Percentiles rank a stretch among this genome's conserved stretches.
phyloP scores from a whole-genome alignment of 352 stramenopile species.

The Globisporangium canariense region DNA sequence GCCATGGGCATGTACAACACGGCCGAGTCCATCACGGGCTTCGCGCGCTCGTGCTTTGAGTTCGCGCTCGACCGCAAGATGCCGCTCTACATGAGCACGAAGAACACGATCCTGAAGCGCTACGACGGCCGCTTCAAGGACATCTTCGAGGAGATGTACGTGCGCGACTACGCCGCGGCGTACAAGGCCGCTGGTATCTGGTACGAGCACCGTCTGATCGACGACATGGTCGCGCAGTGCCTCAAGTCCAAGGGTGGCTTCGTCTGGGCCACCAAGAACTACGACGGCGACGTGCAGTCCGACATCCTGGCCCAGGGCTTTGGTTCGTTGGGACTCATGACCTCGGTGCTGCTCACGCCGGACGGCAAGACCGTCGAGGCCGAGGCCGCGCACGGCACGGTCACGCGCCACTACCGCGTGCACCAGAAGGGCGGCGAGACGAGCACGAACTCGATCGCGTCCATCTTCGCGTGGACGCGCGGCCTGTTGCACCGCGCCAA shows the following conservation, averaged over 20 bases:
- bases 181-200: constrained; percentile 71
- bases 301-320: constrained; percentile 88
- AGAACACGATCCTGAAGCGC: constrained; percentile 91
- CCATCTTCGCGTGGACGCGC: constrained; percentile 88
- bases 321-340: constrained; percentile 88
- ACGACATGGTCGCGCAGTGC: constrained; percentile 89
- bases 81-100: constrained; percentile 86
- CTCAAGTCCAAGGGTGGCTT: constrained; percentile 89
- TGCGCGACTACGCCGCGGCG: constrained; percentile 66
- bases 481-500: constrained; percentile 82
- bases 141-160: constrained; percentile 88
- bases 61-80: constrained; percentile 62
- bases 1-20: constrained; percentile 91
- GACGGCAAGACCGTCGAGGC: constrained; percentile 88
- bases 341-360: constrained; percentile 73
- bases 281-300: constrained; percentile 90
- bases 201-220: constrained; percentile 87
- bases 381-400: constrained; percentile 86
- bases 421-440: constrained; percentile 88
- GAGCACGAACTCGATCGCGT: constrained; percentile 87
- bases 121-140: constrained; percentile 89
- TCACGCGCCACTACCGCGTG: constrained; percentile 86
- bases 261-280: constrained; percentile 91
- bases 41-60: constrained; percentile 62
- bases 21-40: constrained; percentile 71